Percentiles rank a stretch among this genome's conserved stretches.
These are phyloP conservation scores for Ilex paraguariensis DNA, from an alignment of 305 asterid genomes.

Conservation along the genomic window DNA sequence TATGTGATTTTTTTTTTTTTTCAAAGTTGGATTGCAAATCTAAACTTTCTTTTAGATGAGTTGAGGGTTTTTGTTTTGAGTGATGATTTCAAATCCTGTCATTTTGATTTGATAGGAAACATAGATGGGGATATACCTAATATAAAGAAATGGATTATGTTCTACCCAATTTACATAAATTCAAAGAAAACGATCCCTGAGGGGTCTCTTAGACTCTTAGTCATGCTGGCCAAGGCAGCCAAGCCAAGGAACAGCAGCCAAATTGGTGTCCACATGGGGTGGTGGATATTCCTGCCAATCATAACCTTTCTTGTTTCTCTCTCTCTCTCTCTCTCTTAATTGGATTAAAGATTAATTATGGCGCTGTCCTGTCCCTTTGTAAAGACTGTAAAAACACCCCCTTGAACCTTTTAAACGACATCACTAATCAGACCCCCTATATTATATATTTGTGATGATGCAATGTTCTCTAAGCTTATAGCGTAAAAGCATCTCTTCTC, in stretches of 20 bases:
- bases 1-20: too few relatives aligned
- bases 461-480: too few relatives aligned
- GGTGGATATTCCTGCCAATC: constrained; percentile 10
- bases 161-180: constrained; percentile 69
- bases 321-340: constrained; percentile 1
- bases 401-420: constrained; percentile 12
- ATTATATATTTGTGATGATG: too few relatives aligned
- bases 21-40: too few relatives aligned
- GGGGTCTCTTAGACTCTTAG: constrained; percentile 34
- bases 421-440: constrained; percentile 9
- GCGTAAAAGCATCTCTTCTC: too few relatives aligned
- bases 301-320: constrained; percentile 8
- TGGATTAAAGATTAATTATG: background rate
- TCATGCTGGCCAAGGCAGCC: constrained; percentile 13
- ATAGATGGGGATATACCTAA: constrained; percentile 57
- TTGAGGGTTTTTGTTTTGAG: too few relatives aligned
- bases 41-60: too few relatives aligned
- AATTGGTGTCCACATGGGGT: constrained; percentile 42
- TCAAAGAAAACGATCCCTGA: constrained; percentile 76
- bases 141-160: constrained; percentile 60
- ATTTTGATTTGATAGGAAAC: constrained; percentile 4
- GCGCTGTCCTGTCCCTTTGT: constrained; percentile 8
- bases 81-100: too few relatives aligned
- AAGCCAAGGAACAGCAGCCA: constrained; percentile 27
- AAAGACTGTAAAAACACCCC: constrained; percentile 11